These are phyloP conservation scores for Exophiala calicioides DNA, from an alignment of 2,329 filamentous ascomycete genomes.

Conservation along the genomic window DNA sequence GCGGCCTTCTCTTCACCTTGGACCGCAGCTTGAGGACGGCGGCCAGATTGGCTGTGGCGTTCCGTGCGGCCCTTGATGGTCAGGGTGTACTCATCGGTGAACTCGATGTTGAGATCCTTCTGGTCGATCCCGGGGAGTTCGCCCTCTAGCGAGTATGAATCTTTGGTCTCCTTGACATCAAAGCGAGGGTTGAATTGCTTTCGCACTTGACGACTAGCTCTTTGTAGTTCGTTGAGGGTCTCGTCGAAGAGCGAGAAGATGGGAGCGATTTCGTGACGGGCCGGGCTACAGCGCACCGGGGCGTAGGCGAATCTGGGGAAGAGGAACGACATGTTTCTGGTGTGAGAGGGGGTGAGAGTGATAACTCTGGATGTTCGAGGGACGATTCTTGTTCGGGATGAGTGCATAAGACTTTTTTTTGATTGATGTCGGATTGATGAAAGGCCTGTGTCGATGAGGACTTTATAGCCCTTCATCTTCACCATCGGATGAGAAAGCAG, in stretches of 20 bases:
- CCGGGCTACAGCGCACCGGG: conserved; percentile 27
- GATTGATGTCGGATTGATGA: conserved; percentile 27
- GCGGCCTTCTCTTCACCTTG: conserved; percentile 24
- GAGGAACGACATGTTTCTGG: conserved; percentile 42
- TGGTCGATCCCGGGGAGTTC: conserved; percentile 51
- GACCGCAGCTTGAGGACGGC: conserved; percentile 20
- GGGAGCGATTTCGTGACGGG: conserved; percentile 42
- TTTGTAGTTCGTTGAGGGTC: conserved; percentile 31
- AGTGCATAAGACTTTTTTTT: conserved; percentile 32
- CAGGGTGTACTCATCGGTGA: conserved; percentile 50
- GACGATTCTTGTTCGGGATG: conserved; percentile 23
- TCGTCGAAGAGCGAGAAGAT: conserved; percentile 52
- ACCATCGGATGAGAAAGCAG: conserved; percentile 25
- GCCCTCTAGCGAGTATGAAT: conserved; percentile 50
- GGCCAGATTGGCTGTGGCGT: conserved; percentile 37
- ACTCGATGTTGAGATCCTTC: conserved; percentile 50
- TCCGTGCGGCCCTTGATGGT: conserved; percentile 48
- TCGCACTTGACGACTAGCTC: conserved; percentile 24
- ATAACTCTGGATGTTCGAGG: conserved; percentile 24
- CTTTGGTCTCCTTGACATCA: conserved; percentile 48
- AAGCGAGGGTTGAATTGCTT: conserved; percentile 47
- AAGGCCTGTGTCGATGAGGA: conserved; percentile 12
- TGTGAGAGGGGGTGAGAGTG: conserved; percentile 19
- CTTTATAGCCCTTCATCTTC: conserved; percentile 26
- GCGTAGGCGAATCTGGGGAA: conserved; percentile 37